Evolutionary conservation across 305 asterid species (phyloP), one percentile per base, ranked within the genome.

Genomic region (Rubia peregrina): DNA sequence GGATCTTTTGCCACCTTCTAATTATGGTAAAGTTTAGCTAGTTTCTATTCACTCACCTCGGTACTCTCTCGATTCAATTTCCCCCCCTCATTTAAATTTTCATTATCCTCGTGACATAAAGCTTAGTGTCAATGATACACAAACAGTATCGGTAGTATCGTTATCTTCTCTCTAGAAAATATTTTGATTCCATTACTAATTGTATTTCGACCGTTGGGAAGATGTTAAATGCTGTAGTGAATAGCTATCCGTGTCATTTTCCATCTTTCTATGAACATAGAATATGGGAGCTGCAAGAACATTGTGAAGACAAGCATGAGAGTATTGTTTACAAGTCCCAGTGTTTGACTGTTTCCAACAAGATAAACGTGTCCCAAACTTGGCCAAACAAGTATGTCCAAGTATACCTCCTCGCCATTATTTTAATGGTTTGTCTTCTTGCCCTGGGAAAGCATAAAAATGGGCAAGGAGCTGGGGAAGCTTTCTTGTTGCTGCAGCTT

Each of bases 361-460:
- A 48, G 19, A 17, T 6, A 51, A 51, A 51, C 24, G 59, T 51
- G 59, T 16, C 59, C 0, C 6, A 51, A 17, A 17, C 59, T 51
- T 51, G 22, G 22, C 21, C 59, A 51, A 17, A 51, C 59, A 51
- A 51, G 24, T 51, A 6, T 51, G 57, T 51, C 57, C 57, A 51
- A 16, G 53, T 13, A 48, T 46, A 13, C 16, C 1, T 17, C 59
- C 9, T 51, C 17, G 59, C 24, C 59, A 51, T 16, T 17, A 33
- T 51, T 51, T 16, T 16, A 51, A 51, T 51, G 36, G 30, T 57
- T 57, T 57, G 62, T 57, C 63, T 22, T 57, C 63, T 57, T 57
- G 63, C 22, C 13, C 63, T 57, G 63, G 63, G 7, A 57, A 57
- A 57, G 36, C 33, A 57, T 49, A n/a, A 57, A 57, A 57, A 57